Conservation (phyloP, 805 yeast species). For the Diddensiella caesifluorescens region DNA sequence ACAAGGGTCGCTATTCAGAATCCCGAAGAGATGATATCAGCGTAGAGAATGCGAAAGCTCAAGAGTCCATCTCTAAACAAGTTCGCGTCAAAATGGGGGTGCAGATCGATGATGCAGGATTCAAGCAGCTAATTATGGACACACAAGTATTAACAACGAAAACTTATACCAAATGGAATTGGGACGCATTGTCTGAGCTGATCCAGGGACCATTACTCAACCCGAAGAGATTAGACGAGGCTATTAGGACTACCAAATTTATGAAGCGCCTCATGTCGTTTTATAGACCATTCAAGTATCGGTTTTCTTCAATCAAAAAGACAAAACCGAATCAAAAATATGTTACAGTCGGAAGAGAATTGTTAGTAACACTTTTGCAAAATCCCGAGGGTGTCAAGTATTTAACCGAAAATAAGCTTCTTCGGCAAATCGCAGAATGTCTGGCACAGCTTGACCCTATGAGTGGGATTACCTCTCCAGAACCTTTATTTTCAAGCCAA, state of each 20-base stretch:
- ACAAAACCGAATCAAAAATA: constrained; percentile 51
- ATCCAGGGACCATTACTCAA: constrained; percentile 78
- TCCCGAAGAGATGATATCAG: background rate
- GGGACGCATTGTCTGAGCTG: constrained; percentile 68
- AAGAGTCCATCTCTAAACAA: constrained; percentile 13
- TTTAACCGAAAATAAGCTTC: constrained; percentile 63
- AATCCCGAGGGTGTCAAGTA: constrained; percentile 62
- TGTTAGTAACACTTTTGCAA: constrained; percentile 59
- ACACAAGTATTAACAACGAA: constrained; percentile 74
- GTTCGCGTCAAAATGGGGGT: constrained; percentile 33
- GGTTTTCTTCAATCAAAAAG: constrained; percentile 56
- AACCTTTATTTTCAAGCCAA: constrained; percentile 63
- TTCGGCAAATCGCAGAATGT: constrained; percentile 86
- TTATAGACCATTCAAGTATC: constrained; percentile 83
- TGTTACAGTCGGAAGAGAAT: constrained; percentile 67
- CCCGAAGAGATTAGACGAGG: constrained; percentile 69
- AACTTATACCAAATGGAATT: constrained; percentile 80
- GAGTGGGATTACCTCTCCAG: constrained; percentile 66
- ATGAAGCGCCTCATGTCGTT: constrained; percentile 79
- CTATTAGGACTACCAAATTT: constrained; percentile 73
- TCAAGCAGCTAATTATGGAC: constrained; percentile 59
- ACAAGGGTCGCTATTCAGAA: constrained; percentile 13
- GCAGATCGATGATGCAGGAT: constrained; percentile 57
- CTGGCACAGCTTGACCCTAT: constrained; percentile 78
- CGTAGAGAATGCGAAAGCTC: background rate